These are phyloP conservation scores for Gnomoniopsis sp. DNA, from an alignment of 2,329 filamentous ascomycete genomes.

Conservation along the genomic window DNA sequence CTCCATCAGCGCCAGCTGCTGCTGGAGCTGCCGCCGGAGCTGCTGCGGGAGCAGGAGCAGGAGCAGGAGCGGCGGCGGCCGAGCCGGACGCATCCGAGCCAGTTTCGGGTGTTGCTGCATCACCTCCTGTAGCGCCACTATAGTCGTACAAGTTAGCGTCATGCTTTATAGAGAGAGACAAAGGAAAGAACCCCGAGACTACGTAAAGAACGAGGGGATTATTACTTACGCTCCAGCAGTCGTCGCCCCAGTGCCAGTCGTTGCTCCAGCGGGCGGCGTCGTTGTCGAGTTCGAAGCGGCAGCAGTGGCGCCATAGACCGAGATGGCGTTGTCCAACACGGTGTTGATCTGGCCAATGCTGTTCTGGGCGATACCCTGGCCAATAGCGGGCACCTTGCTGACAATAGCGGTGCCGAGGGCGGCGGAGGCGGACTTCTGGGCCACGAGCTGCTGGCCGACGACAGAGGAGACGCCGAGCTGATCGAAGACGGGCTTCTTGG, in stretches of 20 bases:
- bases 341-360: slow-evolving; percentile 24
- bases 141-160: too few relatives aligned
- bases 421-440: slow-evolving; percentile 21
- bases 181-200: too few relatives aligned
- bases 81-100: too few relatives aligned
- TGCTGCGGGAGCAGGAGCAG: not conserved
- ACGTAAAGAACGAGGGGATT: too few relatives aligned
- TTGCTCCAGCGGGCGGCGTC: not conserved
- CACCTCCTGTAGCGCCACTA: too few relatives aligned
- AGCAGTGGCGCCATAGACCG: slow-evolving; percentile 10
- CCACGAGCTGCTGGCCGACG: slow-evolving; percentile 23
- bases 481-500: slow-evolving; percentile 26
- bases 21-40: not conserved
- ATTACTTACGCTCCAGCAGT: too few relatives aligned
- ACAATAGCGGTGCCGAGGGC: slow-evolving; percentile 32
- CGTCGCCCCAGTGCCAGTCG: not conserved
- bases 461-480: slow-evolving; percentile 24
- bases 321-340: slow-evolving; percentile 22
- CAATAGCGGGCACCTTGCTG: slow-evolving; percentile 26
- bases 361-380: slow-evolving; percentile 26
- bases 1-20: not conserved
- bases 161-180: too few relatives aligned
- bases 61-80: not conserved
- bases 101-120: too few relatives aligned
- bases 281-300: not conserved